Evolutionary conservation across 495 filamentous ascomycete species (phyloP).

Genomic region (Penicillium flavigenum): DNA sequence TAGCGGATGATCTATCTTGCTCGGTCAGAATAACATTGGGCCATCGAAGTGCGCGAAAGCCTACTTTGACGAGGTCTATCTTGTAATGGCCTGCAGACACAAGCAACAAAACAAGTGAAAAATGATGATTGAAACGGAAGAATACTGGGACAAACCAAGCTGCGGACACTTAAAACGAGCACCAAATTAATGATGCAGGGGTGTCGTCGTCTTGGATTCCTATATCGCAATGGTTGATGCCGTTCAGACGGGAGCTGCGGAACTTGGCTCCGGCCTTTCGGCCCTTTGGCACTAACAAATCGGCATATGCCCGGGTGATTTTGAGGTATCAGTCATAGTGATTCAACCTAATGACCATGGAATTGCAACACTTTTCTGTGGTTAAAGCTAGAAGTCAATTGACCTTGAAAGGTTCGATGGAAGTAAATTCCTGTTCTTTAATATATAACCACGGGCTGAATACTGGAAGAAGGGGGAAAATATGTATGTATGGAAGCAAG

Average conservation of each 20-base stretch:
- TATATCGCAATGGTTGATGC: neutral
- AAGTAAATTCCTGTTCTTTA: neutral
- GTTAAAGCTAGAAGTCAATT: neutral
- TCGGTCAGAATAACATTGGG: neutral
- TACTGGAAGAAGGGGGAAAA: neutral
- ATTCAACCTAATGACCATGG: slow-evolving; percentile 5
- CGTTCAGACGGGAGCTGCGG: slow-evolving; percentile 9
- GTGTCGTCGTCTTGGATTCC: slow-evolving; percentile 19
- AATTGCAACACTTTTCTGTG: neutral
- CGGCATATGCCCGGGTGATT: neutral
- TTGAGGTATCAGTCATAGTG: slow-evolving; percentile 4
- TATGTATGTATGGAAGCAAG: neutral
- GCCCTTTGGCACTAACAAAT: slow-evolving; percentile 14
- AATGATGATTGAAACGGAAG: neutral
- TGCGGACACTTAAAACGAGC: neutral
- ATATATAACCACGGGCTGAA: neutral
- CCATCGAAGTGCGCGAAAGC: neutral
- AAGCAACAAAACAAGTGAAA: neutral
- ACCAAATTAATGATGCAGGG: slow-evolving; percentile 21
- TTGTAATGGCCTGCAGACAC: neutral
- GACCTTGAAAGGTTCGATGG: neutral
- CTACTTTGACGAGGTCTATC: neutral
- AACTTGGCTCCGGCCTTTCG: slow-evolving; percentile 21
- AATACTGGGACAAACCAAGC: neutral
- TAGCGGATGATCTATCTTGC: neutral